Evolutionary conservation across 2,329 filamentous ascomycete species (phyloP).

Genomic region (Penicillium frequentans): DNA sequence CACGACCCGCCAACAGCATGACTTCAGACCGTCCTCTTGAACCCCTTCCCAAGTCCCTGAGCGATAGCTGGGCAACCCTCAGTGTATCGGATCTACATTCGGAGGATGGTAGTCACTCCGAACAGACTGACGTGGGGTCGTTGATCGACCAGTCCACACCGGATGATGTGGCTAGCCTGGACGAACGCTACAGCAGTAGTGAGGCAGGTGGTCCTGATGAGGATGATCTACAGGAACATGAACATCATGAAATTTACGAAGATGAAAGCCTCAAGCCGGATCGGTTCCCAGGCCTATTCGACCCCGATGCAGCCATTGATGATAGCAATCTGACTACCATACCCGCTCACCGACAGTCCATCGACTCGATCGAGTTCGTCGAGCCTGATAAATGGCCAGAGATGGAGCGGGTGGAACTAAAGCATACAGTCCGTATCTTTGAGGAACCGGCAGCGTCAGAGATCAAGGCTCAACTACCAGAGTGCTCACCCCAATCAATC

Average conservation of each 20-base stretch:
- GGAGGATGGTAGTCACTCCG: conserved; percentile 46
- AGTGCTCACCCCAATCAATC: conserved; percentile 29
- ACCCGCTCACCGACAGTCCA: conserved; percentile 31
- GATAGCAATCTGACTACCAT: conserved; percentile 38
- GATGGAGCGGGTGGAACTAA: conserved; percentile 41
- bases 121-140: conserved; percentile 45
- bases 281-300: background rate
- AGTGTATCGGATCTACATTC: conserved; percentile 45
- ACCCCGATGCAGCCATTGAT: conserved; percentile 27
- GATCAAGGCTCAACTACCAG: conserved; percentile 29
- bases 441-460: conserved; percentile 29
- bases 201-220: conserved; percentile 37
- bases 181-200: conserved; percentile 39
- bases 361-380: conserved; percentile 43
- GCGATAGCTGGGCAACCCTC: conserved; percentile 49
- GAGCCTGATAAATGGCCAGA: conserved; percentile 44
- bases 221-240: conserved; percentile 26
- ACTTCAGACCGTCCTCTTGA: conserved; percentile 34
- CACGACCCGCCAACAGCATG: conserved; percentile 43
- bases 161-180: conserved; percentile 47
- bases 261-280: conserved; percentile 18
- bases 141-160: conserved; percentile 43
- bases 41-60: conserved; percentile 34
- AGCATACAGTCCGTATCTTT: conserved; percentile 43
- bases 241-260: conserved; percentile 15